Evolutionary conservation across 768 basidiomycete species (phyloP).

Genomic region (Podaxis carcinomalis): DNA sequence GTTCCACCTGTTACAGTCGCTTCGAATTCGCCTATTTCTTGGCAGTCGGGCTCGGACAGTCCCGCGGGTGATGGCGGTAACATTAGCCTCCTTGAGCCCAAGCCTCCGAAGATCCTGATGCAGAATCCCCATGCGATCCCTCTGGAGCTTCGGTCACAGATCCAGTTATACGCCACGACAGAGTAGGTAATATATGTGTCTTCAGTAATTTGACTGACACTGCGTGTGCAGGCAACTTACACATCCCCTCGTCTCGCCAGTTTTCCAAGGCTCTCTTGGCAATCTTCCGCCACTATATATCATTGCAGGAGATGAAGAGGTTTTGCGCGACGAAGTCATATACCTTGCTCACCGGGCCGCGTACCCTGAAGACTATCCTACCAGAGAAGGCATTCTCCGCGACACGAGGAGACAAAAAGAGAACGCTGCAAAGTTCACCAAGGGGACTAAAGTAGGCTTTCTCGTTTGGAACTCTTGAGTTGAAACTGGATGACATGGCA

Average conservation of each 20-base stretch:
- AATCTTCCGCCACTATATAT: slow-evolving; percentile 76
- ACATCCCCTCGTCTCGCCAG: slow-evolving; percentile 71
- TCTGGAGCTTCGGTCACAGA: slow-evolving; percentile 55
- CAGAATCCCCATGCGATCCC: slow-evolving; percentile 37
- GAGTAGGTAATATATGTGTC: slow-evolving; percentile 38
- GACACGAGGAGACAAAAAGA: slow-evolving; percentile 44
- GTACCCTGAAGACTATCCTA: slow-evolving; percentile 60
- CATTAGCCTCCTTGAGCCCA: slow-evolving; percentile 44
- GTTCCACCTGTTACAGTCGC: background rate
- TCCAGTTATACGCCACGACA: slow-evolving; percentile 75
- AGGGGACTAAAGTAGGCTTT: slow-evolving; percentile 44
- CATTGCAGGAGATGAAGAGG: slow-evolving; percentile 68
- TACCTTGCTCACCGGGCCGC: slow-evolving; percentile 81
- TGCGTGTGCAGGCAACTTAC: slow-evolving; percentile 41
- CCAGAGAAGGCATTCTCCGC: slow-evolving; percentile 47
- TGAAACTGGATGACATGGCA: background rate
- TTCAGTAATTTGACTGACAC: slow-evolving; percentile 1
- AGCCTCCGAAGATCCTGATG: slow-evolving; percentile 55
- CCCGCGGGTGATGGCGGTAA: background rate
- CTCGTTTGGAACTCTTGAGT: background rate
- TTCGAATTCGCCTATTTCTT: background rate
- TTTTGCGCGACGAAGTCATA: slow-evolving; percentile 73
- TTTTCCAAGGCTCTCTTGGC: slow-evolving; percentile 67
- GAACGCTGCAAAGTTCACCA: slow-evolving; percentile 45
- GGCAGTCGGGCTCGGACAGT: background rate